Conservation (phyloP, 148 eudicot genomes). For the Rheum nobile region DNA sequence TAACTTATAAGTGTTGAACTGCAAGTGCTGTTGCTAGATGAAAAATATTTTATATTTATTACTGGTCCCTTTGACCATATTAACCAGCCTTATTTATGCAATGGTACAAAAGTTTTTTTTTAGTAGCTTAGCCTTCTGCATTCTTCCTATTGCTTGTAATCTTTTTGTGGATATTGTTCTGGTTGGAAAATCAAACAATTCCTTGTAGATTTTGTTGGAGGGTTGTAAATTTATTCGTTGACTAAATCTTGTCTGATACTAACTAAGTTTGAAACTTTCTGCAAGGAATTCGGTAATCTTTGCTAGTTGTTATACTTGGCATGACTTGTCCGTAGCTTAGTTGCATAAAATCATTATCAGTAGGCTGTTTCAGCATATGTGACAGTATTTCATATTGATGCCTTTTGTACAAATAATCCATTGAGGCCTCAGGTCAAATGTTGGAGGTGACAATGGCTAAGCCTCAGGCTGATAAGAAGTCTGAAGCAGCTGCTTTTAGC, state of each 20-base stretch:
- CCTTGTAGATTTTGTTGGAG: background rate
- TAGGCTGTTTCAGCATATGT: background rate
- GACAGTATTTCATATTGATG: background rate
- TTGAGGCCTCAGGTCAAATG: slow-evolving; percentile 44
- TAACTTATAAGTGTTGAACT: background rate
- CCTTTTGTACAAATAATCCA: background rate
- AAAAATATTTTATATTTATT: background rate
- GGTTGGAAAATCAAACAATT: no score
- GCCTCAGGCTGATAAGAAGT: slow-evolving; percentile 44
- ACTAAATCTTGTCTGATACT: background rate
- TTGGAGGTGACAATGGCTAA: slow-evolving; percentile 73
- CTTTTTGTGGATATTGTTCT: background rate
- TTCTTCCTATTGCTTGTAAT: background rate
- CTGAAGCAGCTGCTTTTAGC: slow-evolving; percentile 24
- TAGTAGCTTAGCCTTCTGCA: background rate
- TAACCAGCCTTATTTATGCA: background rate
- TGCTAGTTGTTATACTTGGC: background rate
- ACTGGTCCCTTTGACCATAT: background rate
- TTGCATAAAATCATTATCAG: background rate
- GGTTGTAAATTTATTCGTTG: background rate
- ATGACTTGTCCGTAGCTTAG: background rate
- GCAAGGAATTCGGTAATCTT: background rate
- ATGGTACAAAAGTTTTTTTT: background rate
- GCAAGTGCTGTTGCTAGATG: background rate
- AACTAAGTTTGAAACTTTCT: background rate